These are phyloP conservation scores for Carex arenaria DNA, from an alignment of 202 grass and related monocot species.

Conservation along the genomic window DNA sequence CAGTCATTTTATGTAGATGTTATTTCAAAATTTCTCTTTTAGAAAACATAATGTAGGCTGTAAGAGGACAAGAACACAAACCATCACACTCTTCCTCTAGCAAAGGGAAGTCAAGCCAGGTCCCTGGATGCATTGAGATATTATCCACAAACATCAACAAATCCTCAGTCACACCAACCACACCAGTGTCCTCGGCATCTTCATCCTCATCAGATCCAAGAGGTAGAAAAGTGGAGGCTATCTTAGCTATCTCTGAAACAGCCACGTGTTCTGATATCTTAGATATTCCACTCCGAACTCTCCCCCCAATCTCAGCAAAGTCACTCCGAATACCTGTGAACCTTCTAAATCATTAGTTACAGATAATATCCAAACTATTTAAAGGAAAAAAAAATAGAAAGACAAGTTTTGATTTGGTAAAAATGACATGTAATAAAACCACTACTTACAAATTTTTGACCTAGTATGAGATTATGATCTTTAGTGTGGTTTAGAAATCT, in stretches of 20 bases:
- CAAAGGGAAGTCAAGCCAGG: slow-evolving; percentile 27
- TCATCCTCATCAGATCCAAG: slow-evolving; percentile 34
- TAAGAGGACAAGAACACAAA: slow-evolving; percentile 27
- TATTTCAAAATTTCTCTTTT: neutral
- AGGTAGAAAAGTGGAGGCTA: slow-evolving; percentile 67
- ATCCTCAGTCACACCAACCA: slow-evolving; percentile 62
- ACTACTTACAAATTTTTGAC: neutral
- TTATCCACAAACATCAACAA: slow-evolving; percentile 65
- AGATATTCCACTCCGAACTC: slow-evolving; percentile 67
- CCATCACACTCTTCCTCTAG: slow-evolving; percentile 54
- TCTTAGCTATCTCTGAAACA: slow-evolving; percentile 75
- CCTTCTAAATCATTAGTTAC: neutral
- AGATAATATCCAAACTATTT: neutral
- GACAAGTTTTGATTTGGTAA: neutral
- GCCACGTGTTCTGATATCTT: slow-evolving; percentile 65
- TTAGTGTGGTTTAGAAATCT: neutral
- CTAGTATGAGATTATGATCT: neutral
- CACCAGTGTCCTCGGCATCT: slow-evolving; percentile 10
- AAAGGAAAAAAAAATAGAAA: neutral
- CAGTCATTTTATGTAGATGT: neutral
- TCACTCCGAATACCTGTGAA: slow-evolving; percentile 38
- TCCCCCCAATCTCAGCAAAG: slow-evolving; percentile 65
- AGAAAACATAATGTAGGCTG: neutral
- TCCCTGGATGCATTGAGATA: slow-evolving; percentile 51
- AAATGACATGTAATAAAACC: neutral